Conservation (phyloP, 2,329 filamentous ascomycete species). For the Aspergillus pseudoglaucus region DNA sequence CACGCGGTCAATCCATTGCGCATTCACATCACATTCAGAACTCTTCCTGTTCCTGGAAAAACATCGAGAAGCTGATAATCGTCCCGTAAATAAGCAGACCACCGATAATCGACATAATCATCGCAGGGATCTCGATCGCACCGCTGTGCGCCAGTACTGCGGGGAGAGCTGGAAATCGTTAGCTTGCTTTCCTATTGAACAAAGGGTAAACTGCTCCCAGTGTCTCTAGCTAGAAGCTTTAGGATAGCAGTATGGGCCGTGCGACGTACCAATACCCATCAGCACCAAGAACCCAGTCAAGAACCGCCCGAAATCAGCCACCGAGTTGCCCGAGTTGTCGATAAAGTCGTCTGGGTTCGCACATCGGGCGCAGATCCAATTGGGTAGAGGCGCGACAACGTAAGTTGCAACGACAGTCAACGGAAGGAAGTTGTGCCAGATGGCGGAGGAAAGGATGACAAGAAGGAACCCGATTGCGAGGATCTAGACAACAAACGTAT, state of each 20-base stretch:
- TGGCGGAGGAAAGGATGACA: constrained; percentile 92
- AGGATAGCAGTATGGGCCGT: neutral
- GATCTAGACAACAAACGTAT: constrained; percentile 46
- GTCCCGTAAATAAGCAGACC: constrained; percentile 95
- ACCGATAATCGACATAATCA: constrained; percentile 90
- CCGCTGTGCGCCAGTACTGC: constrained; percentile 79
- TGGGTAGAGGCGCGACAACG: constrained; percentile 85
- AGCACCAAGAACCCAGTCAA: constrained; percentile 91
- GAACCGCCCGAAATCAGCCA: constrained; percentile 92
- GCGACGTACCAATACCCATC: constrained; percentile 84
- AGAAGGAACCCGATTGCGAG: constrained; percentile 98
- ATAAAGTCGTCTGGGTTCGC: constrained; percentile 94
- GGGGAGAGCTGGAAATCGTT: constrained; percentile 62
- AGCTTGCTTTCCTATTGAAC: neutral
- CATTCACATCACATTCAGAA: constrained; percentile 44
- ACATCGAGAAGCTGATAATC: constrained; percentile 96
- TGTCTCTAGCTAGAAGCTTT: too few relatives aligned
- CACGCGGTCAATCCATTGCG: neutral
- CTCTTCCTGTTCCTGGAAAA: constrained; percentile 96
- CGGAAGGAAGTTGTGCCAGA: constrained; percentile 91
- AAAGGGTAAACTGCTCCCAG: too few relatives aligned
- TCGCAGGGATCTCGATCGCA: constrained; percentile 75
- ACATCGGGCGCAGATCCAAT: constrained; percentile 89
- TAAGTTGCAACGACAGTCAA: constrained; percentile 95
- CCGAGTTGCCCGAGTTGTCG: constrained; percentile 70